Percentiles rank a stretch among this genome's conserved stretches.
These are phyloP conservation scores for Venturiaceae sp. DNA, from an alignment of 2,329 filamentous ascomycete species.

Conservation along the genomic window DNA sequence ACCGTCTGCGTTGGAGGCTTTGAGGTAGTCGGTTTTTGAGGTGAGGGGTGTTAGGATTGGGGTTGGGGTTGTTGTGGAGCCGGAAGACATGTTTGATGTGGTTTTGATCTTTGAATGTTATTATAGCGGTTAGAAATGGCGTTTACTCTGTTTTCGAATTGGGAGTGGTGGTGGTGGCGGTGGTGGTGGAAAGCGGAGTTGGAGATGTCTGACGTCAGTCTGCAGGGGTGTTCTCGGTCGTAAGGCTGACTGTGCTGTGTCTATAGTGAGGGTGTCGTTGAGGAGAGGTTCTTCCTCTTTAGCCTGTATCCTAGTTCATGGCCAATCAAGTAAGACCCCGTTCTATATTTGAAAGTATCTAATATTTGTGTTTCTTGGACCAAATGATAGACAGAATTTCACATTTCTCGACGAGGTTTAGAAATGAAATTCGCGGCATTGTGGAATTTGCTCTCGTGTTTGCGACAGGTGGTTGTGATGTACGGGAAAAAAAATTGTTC, in stretches of 20 bases:
- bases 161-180: too few species aligned
- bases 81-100: background rate
- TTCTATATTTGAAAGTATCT: too few species aligned
- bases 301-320: background rate
- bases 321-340: background rate
- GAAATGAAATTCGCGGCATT: too few species aligned
- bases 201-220: background rate
- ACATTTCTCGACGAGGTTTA: too few species aligned
- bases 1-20: background rate
- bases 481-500: too few species aligned
- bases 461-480: too few species aligned
- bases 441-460: too few species aligned
- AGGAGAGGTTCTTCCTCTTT: background rate
- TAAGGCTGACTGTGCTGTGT: background rate
- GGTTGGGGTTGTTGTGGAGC: background rate
- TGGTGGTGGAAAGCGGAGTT: background rate
- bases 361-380: too few species aligned
- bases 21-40: background rate
- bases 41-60: background rate
- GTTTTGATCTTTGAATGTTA: background rate
- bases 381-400: too few species aligned
- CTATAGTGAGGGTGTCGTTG: background rate
- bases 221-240: background rate
- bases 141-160: too few species aligned
- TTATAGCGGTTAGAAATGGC: too few species aligned